phyloP scores from a whole-genome alignment of 106 monocot species.

The Narthecium ossifragum region DNA sequence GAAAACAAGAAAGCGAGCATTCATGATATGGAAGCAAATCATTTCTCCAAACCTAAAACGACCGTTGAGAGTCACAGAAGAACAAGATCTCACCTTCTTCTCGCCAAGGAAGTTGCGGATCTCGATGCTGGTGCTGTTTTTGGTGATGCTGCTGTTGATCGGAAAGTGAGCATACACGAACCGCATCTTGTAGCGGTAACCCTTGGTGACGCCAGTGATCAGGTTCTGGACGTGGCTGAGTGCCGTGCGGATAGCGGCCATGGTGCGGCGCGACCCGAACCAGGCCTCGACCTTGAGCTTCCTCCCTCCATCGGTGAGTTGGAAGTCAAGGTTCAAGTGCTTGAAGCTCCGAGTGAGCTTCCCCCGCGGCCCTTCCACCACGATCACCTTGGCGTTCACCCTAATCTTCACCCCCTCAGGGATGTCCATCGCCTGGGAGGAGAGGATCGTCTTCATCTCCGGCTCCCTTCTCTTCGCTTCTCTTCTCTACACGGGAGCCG shows the following conservation, averaged over 20 bases:
- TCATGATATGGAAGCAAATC: no score
- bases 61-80: no score
- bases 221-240: slow-evolving; percentile 73
- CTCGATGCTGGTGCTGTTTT: slow-evolving; percentile 37
- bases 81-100: slow-evolving; percentile 85
- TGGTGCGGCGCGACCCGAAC: slow-evolving; percentile 67
- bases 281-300: slow-evolving; percentile 72
- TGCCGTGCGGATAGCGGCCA: slow-evolving; percentile 73
- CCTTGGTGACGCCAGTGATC: slow-evolving; percentile 71
- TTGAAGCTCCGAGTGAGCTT: slow-evolving; percentile 78
- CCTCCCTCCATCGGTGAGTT: slow-evolving; percentile 47
- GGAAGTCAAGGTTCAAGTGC: slow-evolving; percentile 79
- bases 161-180: slow-evolving; percentile 85
- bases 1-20: no score
- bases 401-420: slow-evolving; percentile 57
- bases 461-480: background rate
- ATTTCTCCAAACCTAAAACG: no score
- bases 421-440: slow-evolving; percentile 32
- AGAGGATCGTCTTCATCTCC: slow-evolving; percentile 40
- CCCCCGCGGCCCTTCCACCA: slow-evolving; percentile 69
- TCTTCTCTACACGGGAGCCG: background rate
- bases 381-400: slow-evolving; percentile 67
- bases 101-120: slow-evolving; percentile 83
- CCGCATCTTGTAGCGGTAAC: slow-evolving; percentile 83
- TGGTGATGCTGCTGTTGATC: slow-evolving; percentile 64